phyloP scores from a whole-genome alignment of 2,329 filamentous ascomycete species.

The Scopulariopsis brevicaulis region DNA sequence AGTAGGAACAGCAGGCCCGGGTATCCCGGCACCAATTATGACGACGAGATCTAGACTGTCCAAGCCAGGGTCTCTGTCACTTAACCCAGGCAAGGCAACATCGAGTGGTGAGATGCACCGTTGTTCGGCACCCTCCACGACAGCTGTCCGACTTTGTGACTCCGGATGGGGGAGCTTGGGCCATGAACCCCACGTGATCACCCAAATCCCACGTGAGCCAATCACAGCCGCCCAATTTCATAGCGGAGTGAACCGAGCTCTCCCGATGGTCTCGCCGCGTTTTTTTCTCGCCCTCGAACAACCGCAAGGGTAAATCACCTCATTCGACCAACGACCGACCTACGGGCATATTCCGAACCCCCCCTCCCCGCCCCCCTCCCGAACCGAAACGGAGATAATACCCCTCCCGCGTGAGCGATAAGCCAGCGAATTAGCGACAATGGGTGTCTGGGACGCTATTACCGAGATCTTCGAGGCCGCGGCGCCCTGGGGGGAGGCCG shows the following conservation, averaged over 20 bases:
- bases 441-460: slow-evolving; percentile 58
- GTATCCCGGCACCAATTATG: too few species aligned
- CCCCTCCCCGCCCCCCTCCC: neutral
- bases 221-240: slow-evolving; percentile 6
- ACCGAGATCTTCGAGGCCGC: slow-evolving; percentile 54
- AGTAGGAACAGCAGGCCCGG: too few species aligned
- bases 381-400: neutral
- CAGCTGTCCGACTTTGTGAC: neutral
- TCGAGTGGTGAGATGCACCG: neutral
- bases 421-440: slow-evolving; percentile 23
- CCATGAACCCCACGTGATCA: slow-evolving; percentile 5
- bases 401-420: neutral
- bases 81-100: too few species aligned
- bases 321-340: neutral
- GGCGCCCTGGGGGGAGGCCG: slow-evolving; percentile 51
- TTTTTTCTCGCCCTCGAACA: slow-evolving; percentile 1
- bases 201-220: neutral
- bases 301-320: slow-evolving; percentile 1
- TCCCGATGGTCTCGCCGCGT: slow-evolving; percentile 1
- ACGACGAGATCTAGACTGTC: too few species aligned
- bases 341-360: neutral
- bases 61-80: too few species aligned
- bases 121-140: neutral
- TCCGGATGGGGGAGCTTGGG: neutral
- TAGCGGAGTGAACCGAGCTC: slow-evolving; percentile 4